Base-by-base conservation (phyloP, 2,329 filamentous ascomycete species). In the Ceratocystis colombiana region DNA sequence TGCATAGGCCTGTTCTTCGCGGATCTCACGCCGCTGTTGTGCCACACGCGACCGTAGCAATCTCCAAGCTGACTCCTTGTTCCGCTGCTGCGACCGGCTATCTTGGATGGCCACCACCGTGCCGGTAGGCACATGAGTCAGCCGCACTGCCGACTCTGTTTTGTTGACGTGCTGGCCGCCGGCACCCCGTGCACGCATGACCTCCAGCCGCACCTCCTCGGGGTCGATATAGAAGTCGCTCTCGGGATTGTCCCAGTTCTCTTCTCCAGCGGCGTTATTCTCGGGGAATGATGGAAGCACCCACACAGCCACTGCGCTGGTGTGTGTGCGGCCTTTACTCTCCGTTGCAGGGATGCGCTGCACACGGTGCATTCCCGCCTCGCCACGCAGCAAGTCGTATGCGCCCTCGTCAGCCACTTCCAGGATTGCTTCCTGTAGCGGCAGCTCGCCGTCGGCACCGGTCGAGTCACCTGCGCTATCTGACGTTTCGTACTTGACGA, bases 131-230 rank as follows among this genome's bases (percentile, higher is more conserved):
- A 88, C 76, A 77, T 99, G 94, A 1, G 92, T 97, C 72, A 99
- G 80, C 8, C 94, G 87, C 68, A 99, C 89, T 2, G 94, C 94
- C 37, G 90, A 96, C 77, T 99, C 94, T 0, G 94, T 99, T 75
- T 93, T 96, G 78, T 99, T 99, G 73, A 99, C 94, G 76, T 99
- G 94, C 78, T 99, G 94, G 0, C 94, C 94, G 41, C 94, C 94
- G 0, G 94, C 93, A 68, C 94, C 94, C 59, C 90, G 81, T 0
- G 94, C 91, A 17, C 92, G 84, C 92, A 97, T 96, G 68, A 91
- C 90, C 73, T 99, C 94, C 22, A 84, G 80, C 64, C 82, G 82
- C 28, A 99, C 90, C 68, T 99, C 93, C 68, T 85, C 82, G 5
- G 89, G 85, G 72, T 95, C 85, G 68, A 99, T 82, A 77, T 92